Evolutionary conservation across 73 alveolate genomes (phyloP).

Genomic region (Tetrahymena elliotti): DNA sequence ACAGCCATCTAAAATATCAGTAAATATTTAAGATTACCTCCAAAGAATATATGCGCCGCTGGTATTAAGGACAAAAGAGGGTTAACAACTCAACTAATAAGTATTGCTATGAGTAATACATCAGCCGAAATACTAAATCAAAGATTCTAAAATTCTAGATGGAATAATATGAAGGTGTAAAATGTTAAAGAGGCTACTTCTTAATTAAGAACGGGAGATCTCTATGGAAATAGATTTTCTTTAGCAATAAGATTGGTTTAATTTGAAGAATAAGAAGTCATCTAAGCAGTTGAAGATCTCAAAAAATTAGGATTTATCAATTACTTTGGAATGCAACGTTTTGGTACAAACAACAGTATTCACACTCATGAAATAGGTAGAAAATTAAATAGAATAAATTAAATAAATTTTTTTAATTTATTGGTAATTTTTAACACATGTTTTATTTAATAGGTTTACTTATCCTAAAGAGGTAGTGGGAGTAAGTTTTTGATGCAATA

Average conservation of each 20-base stretch:
- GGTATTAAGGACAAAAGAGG: constrained; percentile 98
- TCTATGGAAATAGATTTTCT: constrained; percentile 92
- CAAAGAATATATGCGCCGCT: constrained; percentile 75
- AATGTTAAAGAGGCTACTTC: constrained; percentile 65
- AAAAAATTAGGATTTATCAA: constrained; percentile 87
- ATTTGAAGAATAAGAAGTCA: constrained; percentile 52
- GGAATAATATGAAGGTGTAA: constrained; percentile 54
- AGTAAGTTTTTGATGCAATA: constrained; percentile 42
- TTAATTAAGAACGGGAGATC: constrained; percentile 83
- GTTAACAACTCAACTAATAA: constrained; percentile 84
- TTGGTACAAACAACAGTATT: constrained; percentile 74
- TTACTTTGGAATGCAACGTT: constrained; percentile 93
- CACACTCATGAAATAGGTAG: constrained; percentile 84
- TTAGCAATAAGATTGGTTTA: constrained; percentile 80
- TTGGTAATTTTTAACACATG: constrained; percentile 15
- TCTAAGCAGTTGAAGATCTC: constrained; percentile 56
- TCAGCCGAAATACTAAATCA: not conserved
- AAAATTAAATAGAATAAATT: not conserved
- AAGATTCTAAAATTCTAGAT: constrained; percentile 36
- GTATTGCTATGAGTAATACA: constrained; percentile 35
- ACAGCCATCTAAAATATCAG: constrained; percentile 82
- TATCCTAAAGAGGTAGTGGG: constrained; percentile 41
- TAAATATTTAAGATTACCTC: constrained; percentile 64
- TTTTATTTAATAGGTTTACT: constrained; percentile 43
- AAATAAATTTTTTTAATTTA: not conserved